phyloP scores from a whole-genome alignment of 1,284 basidiomycete genomes.

The Leccinum pachyderme region DNA sequence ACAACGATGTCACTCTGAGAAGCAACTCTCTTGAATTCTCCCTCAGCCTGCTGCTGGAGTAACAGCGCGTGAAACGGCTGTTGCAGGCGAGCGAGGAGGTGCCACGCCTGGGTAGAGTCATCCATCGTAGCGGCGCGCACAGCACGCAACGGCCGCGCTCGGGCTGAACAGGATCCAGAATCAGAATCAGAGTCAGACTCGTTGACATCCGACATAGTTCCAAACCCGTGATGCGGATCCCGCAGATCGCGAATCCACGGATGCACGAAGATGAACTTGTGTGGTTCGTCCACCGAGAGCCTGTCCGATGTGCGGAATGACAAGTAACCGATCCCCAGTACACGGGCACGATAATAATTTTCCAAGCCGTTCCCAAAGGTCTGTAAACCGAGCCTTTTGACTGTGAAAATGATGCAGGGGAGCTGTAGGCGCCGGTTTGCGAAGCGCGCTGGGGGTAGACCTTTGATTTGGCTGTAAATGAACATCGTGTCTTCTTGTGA shows the following conservation, averaged over 20 bases:
- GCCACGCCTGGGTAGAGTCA: neutral
- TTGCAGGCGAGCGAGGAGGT: neutral
- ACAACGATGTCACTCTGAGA: slow-evolving; percentile 1
- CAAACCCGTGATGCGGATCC: neutral
- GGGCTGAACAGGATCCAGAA: neutral
- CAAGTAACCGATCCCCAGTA: neutral
- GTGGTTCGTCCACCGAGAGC: neutral
- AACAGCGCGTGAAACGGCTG: slow-evolving; percentile 4
- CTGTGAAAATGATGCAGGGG: neutral
- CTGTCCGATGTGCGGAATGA: neutral
- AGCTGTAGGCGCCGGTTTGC: neutral
- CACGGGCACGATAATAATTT: neutral
- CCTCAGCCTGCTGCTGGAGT: neutral
- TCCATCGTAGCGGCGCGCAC: neutral
- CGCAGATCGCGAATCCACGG: neutral
- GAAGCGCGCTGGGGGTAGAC: neutral
- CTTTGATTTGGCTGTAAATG: neutral
- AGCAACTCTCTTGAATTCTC: slow-evolving; percentile 3
- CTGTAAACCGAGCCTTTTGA: neutral
- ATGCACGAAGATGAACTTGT: neutral
- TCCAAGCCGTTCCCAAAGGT: neutral
- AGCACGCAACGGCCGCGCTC: neutral
- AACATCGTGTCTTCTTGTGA: too few relatives aligned
- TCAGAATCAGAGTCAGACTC: neutral
- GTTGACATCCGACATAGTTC: neutral